phyloP scores from a whole-genome alignment of 129 eudicot genomes.

The Pittosporum tobira region DNA sequence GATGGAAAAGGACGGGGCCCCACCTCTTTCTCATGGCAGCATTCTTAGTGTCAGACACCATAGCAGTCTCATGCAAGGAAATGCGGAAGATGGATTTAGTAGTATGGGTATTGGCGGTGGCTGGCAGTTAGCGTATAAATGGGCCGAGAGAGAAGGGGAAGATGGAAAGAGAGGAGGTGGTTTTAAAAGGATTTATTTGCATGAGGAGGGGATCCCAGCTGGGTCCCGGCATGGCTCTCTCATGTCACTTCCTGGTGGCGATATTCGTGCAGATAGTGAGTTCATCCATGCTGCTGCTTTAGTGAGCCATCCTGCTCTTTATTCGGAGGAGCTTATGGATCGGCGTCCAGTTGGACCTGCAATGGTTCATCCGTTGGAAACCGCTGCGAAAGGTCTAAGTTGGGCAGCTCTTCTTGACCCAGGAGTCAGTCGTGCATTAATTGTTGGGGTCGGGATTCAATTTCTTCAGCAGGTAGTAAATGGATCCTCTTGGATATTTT shows the following conservation, averaged over 20 bases:
- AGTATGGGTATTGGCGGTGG: slow-evolving; percentile 74
- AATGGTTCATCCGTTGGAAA: slow-evolving; percentile 56
- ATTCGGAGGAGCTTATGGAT: slow-evolving; percentile 39
- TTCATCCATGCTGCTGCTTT: slow-evolving; percentile 54
- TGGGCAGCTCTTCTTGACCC: slow-evolving; percentile 63
- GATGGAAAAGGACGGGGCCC: slow-evolving; percentile 36
- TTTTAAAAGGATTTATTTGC: slow-evolving; percentile 56
- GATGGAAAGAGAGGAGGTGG: slow-evolving; percentile 54
- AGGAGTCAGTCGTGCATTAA: slow-evolving; percentile 61
- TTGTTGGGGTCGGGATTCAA: slow-evolving; percentile 68
- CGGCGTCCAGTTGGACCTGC: slow-evolving; percentile 58
- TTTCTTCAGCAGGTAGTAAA: slow-evolving; percentile 63
- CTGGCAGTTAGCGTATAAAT: slow-evolving; percentile 68
- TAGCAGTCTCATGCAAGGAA: slow-evolving; percentile 37
- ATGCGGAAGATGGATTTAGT: slow-evolving; percentile 18
- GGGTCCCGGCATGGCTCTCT: slow-evolving; percentile 49
- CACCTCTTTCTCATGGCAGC: slow-evolving; percentile 35
- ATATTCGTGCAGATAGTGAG: slow-evolving; percentile 33
- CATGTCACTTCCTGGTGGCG: slow-evolving; percentile 50
- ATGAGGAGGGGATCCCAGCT: slow-evolving; percentile 30
- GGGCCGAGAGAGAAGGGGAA: slow-evolving; percentile 53
- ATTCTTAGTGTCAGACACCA: slow-evolving; percentile 18
- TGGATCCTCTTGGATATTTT: neutral
- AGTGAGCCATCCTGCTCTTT: slow-evolving; percentile 56
- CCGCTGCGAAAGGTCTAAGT: slow-evolving; percentile 21